Percentiles rank a stretch among this genome's conserved stretches.
Evolutionary conservation across 805 yeast species (phyloP).

Genomic region (Teunomyces tritomae): DNA sequence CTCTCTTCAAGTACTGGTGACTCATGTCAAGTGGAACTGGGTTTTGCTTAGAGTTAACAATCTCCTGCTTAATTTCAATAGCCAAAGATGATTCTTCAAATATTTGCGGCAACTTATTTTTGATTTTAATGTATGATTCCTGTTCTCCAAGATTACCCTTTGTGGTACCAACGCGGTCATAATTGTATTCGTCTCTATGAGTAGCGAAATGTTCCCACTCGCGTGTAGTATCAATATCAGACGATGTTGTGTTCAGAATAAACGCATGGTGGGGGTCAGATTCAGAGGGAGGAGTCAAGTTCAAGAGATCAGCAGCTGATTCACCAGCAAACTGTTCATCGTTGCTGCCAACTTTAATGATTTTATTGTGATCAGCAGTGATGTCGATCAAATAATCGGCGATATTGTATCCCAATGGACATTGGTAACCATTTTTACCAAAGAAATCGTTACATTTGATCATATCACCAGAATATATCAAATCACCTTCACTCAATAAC

Average conservation of each 20-base stretch:
- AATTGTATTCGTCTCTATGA: slow-evolving; percentile 68
- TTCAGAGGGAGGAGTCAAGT: slow-evolving; percentile 13
- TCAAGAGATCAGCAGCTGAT: slow-evolving; percentile 6
- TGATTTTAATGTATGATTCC: slow-evolving; percentile 17
- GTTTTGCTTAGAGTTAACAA: slow-evolving; percentile 21
- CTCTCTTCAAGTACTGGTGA: slow-evolving; percentile 42
- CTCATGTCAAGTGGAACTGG: slow-evolving; percentile 27
- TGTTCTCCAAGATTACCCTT: slow-evolving; percentile 18
- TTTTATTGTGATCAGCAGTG: slow-evolving; percentile 60
- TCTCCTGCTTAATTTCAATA: slow-evolving; percentile 39
- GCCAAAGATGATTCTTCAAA: slow-evolving; percentile 41
- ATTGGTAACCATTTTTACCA: slow-evolving; percentile 66
- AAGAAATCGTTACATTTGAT: slow-evolving; percentile 73
- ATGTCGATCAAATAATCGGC: slow-evolving; percentile 93
- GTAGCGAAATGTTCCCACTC: slow-evolving; percentile 88
- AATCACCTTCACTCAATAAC: slow-evolving; percentile 77
- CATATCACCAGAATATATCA: slow-evolving; percentile 88
- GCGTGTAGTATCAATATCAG: slow-evolving; percentile 57
- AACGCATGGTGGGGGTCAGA: slow-evolving; percentile 29
- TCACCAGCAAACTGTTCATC: slow-evolving; percentile 7
- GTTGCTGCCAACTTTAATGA: slow-evolving; percentile 18
- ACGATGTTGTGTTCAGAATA: slow-evolving; percentile 16
- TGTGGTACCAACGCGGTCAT: slow-evolving; percentile 16
- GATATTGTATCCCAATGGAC: slow-evolving; percentile 88
- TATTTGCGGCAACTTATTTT: slow-evolving; percentile 29